These are phyloP conservation scores for Mycena pura DNA, from an alignment of 768 basidiomycete species.

Conservation along the genomic window DNA sequence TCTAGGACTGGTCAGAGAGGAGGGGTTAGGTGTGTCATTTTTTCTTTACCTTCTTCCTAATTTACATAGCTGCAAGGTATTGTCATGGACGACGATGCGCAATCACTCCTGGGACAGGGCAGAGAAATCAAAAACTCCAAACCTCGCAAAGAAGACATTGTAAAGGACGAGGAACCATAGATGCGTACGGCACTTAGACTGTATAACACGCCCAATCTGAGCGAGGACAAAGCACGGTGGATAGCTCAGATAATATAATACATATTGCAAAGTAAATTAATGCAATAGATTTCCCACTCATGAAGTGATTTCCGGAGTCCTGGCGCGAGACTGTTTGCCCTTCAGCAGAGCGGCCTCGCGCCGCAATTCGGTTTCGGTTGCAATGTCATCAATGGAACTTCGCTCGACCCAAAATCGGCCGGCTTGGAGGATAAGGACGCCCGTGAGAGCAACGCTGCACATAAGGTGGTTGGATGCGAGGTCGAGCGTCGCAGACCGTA, in stretches of 20 bases:
- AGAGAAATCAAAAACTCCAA: constrained; percentile 78
- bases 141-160: constrained; percentile 96
- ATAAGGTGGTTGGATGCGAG: constrained; percentile 86
- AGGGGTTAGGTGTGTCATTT: constrained; percentile 70
- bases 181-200: constrained; percentile 7
- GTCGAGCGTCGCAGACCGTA: constrained; percentile 72
- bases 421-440: constrained; percentile 84
- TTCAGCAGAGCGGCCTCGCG: constrained; percentile 25
- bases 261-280: constrained; percentile 20
- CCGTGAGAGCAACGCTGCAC: constrained; percentile 87
- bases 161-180: constrained; percentile 59
- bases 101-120: constrained; percentile 83
- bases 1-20: constrained; percentile 84
- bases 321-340: constrained; percentile 24
- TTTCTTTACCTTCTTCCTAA: not conserved
- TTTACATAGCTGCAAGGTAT: constrained; percentile 56
- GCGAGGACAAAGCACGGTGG: not conserved
- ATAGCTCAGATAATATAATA: constrained; percentile 11
- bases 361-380: constrained; percentile 51
- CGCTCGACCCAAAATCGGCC: constrained; percentile 87
- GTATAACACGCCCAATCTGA: not conserved
- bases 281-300: constrained; percentile 7
- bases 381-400: constrained; percentile 66
- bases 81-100: constrained; percentile 84
- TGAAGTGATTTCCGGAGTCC: constrained; percentile 24